phyloP scores from a whole-genome alignment of 2,329 filamentous ascomycete species.

The Exophiala calicioides region DNA sequence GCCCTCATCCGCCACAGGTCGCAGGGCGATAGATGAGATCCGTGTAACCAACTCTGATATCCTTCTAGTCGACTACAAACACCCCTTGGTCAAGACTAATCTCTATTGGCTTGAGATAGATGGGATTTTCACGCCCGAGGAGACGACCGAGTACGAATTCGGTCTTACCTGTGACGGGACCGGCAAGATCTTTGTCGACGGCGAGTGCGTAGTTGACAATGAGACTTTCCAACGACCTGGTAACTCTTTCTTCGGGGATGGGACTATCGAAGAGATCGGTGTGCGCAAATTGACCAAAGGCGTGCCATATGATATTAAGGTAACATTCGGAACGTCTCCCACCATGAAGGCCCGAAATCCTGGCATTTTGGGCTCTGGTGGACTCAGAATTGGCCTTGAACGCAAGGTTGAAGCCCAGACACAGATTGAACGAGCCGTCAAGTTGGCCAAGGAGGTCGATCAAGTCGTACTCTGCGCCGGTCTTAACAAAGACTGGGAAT shows the following conservation, averaged over 20 bases:
- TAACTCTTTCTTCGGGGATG: constrained; percentile 65
- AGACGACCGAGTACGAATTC: constrained; percentile 64
- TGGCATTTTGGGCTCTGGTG: constrained; percentile 55
- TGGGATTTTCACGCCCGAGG: constrained; percentile 60
- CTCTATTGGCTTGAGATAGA: constrained; percentile 65
- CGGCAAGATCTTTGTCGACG: constrained; percentile 66
- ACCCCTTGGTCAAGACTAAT: constrained; percentile 50
- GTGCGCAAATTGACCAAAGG: constrained; percentile 60
- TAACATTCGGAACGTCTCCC: constrained; percentile 62
- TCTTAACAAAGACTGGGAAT: constrained; percentile 79
- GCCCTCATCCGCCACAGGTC: constrained; percentile 50
- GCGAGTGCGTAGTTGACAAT: constrained; percentile 65
- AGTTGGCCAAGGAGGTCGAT: constrained; percentile 68
- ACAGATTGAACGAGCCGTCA: constrained; percentile 66
- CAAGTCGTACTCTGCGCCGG: constrained; percentile 78
- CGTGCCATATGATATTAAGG: constrained; percentile 58
- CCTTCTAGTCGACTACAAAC: constrained; percentile 57
- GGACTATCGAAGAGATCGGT: constrained; percentile 65
- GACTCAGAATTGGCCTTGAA: constrained; percentile 63
- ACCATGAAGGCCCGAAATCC: constrained; percentile 57
- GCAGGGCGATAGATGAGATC: constrained; percentile 55
- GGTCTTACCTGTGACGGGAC: constrained; percentile 67
- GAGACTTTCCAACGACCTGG: constrained; percentile 63
- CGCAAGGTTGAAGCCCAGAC: constrained; percentile 59
- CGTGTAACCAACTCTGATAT: constrained; percentile 47